A percentile compares a stretch with the other conserved stretches of the same genome.
These are phyloP conservation scores for Populus simonii DNA, from an alignment of 345 rosid genomes.

Conservation along the genomic window DNA sequence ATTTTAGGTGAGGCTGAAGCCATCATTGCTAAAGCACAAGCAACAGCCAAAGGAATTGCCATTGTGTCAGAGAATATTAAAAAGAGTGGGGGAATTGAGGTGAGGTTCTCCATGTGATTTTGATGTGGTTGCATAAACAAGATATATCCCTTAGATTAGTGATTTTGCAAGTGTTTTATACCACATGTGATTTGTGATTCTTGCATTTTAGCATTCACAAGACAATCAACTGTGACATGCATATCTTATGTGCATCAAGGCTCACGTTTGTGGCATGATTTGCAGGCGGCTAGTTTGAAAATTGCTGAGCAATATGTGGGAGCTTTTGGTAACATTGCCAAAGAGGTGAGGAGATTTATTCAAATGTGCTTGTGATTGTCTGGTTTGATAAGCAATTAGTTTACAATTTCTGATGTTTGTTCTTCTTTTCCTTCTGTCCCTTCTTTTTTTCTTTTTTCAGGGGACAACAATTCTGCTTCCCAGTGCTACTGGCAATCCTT, in stretches of 20 bases:
- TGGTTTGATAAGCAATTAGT: neutral
- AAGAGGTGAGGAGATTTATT: constrained; percentile 49
- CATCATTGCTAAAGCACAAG: constrained; percentile 75
- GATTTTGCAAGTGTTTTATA: no score
- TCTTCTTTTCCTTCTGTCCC: neutral
- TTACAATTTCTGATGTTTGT: neutral
- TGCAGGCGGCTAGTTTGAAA: constrained; percentile 88
- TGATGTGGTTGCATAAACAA: no score
- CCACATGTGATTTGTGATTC: no score
- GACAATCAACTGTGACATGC: no score
- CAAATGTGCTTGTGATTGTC: neutral
- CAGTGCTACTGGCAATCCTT: constrained; percentile 56
- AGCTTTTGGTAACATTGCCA: constrained; percentile 86
- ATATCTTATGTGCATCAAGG: no score
- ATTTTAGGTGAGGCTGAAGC: constrained; percentile 56
- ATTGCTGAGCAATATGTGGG: constrained; percentile 78
- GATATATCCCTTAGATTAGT: neutral
- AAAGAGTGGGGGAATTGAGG: constrained; percentile 82
- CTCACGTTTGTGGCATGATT: constrained; percentile 3
- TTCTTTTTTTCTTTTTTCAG: constrained; percentile 27
- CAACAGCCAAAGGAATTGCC: constrained; percentile 70
- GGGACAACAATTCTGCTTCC: constrained; percentile 94
- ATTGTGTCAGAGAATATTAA: constrained; percentile 66
- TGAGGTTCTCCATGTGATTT: constrained; percentile 26
- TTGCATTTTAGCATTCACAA: no score